Base-by-base conservation (phyloP, 345 rosid genomes). In the Theobroma cacao region DNA sequence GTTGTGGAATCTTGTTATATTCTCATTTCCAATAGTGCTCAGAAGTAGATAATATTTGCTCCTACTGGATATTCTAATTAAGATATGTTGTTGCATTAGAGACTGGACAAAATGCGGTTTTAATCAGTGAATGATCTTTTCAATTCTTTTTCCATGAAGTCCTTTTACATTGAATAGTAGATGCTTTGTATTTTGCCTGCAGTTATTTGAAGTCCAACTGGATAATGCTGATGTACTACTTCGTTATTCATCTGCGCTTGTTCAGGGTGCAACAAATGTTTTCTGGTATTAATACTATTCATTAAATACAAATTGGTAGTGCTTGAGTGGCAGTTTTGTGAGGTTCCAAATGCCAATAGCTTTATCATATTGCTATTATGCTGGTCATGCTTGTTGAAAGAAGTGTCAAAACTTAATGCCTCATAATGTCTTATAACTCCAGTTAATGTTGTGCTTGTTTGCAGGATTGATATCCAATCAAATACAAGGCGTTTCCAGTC, bases 171-270 rank as follows among this genome's bases (percentile, higher is more conserved):
- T 43, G 41, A 52, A 50, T 41, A 31, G 24, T n/a, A 34, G 43
- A 72, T 61, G 36, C 71, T 62, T 80, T 79, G 0, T 76, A 31
- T 80, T 56, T 72, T 68, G 76, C 85, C 64, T 86, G 84, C 88
- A 97, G 99, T 85, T 93, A 77, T 93, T 97, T 80, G 98, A 97
- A 86, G 98, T 83, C 75, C 88, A 90, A 75, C 85, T 91, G 56
- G 92, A 93, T 63, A 91, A 87, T 79, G 81, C 83, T 43, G 99
- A 89, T 72, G 90, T 90, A 72, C 93, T 93, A 62, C 78, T 93
- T 43, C 97, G 99, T 24, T 97, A 89, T 90, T 97, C 98, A 43
- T 93, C 98, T 76, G 99, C 99, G 65, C 93, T 97, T 82, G 98
- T 89, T 75, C 97, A 94, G 81, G 99, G 99, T 82, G 98, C 98